phyloP scores from a whole-genome alignment of 148 eudicot species.

The Camellia granthamiana region DNA sequence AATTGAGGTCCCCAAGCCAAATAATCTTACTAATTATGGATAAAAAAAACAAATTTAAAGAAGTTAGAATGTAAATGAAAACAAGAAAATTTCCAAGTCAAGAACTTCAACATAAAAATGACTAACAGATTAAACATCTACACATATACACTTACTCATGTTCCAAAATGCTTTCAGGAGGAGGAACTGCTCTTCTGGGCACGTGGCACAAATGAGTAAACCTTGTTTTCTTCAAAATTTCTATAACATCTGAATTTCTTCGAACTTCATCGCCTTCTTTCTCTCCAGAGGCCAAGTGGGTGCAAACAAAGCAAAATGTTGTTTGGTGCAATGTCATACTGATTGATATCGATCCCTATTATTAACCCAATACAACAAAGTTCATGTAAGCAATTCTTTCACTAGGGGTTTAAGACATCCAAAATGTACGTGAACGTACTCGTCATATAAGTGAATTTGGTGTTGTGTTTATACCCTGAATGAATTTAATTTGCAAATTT shows the following conservation, averaged over 20 bases:
- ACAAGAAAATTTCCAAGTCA: background rate
- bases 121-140: background rate
- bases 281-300: constrained; percentile 75
- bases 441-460: no score
- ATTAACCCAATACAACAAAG: background rate
- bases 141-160: constrained; percentile 42
- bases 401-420: background rate
- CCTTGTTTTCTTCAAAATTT: constrained; percentile 53
- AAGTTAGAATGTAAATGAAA: background rate
- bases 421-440: no score
- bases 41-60: background rate
- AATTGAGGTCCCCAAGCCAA: constrained; percentile 77
- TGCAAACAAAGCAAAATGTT: constrained; percentile 63
- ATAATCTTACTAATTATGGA: constrained; percentile 39
- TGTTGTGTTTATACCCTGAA: no score
- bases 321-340: constrained; percentile 58
- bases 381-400: background rate
- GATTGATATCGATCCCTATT: constrained; percentile 64
- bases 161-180: constrained; percentile 48
- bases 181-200: constrained; percentile 22
- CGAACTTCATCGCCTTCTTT: constrained; percentile 55
- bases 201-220: constrained; percentile 35
- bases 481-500: no score
- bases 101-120: background rate
- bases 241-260: constrained; percentile 54